These are phyloP conservation scores for Globisporangium camurandrum DNA, from an alignment of 352 stramenopile genomes.

Conservation along the genomic window DNA sequence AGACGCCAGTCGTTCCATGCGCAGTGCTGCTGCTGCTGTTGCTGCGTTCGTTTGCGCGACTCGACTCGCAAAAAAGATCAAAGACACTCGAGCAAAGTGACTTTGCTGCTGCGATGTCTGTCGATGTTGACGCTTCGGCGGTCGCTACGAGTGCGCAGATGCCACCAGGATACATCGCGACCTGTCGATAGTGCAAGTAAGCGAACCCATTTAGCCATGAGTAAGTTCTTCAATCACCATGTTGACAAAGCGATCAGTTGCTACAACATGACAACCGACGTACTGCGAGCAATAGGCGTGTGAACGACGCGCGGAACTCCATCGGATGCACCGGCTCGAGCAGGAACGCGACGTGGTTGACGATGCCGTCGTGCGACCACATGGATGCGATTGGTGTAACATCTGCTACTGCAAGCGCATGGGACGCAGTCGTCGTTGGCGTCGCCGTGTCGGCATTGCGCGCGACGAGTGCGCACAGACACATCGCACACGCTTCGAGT, in stretches of 20 bases:
- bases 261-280: too few species aligned
- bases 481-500: constrained; percentile 9
- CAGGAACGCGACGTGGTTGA: constrained; percentile 9
- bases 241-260: too few species aligned
- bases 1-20: not conserved
- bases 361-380: not conserved
- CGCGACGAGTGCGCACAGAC: constrained; percentile 3
- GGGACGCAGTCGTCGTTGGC: not conserved
- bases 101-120: constrained; percentile 12
- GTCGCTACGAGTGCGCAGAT: constrained; percentile 6
- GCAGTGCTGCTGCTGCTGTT: not conserved
- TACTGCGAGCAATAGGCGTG: constrained; percentile 26
- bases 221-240: too few species aligned
- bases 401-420: not conserved
- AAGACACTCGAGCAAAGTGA: constrained; percentile 27
- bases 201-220: not conserved
- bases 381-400: not conserved
- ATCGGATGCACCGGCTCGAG: constrained; percentile 24
- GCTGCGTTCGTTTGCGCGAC: constrained; percentile 13
- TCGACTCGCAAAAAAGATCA: constrained; percentile 31
- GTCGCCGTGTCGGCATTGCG: not conserved
- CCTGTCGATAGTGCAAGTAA: not conserved
- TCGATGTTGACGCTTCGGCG: too few species aligned
- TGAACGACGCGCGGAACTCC: constrained; percentile 31
- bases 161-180: constrained; percentile 1